Base-by-base conservation (phyloP, 495 filamentous ascomycete genomes). In the Xylaria curta region DNA sequence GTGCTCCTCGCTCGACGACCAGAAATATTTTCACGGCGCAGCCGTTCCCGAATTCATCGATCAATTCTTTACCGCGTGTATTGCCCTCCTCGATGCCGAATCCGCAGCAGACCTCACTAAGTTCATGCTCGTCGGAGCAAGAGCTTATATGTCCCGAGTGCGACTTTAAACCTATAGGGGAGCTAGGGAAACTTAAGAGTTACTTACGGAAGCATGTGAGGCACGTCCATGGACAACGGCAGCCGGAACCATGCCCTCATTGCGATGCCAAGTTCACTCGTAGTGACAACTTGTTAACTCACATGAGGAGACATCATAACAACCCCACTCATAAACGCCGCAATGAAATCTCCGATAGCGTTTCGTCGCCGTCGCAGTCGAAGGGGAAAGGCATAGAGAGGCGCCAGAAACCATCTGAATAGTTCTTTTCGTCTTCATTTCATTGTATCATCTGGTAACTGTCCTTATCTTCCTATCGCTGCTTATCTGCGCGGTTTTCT, bases 181-280 rank as follows among this genome's bases (percentile, higher is more conserved):
- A 56, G 1, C 47, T 33, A 28, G 33, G 5, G 1, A 2, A 8
- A 2, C 7, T 3, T 5, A 62, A 53, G n/a, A 31, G 26, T 9
- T 64, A 70, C 31, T 26, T 70, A 21, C 8, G 19, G 19, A 70
- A 70, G 24, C 68, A 70, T 9, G 31, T 54, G 13, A 64, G 33
- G 0, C 0, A 0, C 9, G 12, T 5, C 3, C 44, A 53, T 5
- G 44, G 21, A 10, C 1, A 6, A 6, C 9, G 19, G 8, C 1
- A 7, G 36, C 1, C 10, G 2, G 56, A 46, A 51, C 31, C 0
- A 8, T 70, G 68, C 19, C 17, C 0, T 4, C 0, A 26, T 15
- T 64, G 59, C 47, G 13, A n/a, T 0, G 21, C 12, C 0, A 15
- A 2, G 2, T 70, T 70, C 33, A 54, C 58, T 13, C 58, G 68